Evolutionary conservation across 257 asterid genomes (phyloP).

Genomic region (Echites panduratus): DNA sequence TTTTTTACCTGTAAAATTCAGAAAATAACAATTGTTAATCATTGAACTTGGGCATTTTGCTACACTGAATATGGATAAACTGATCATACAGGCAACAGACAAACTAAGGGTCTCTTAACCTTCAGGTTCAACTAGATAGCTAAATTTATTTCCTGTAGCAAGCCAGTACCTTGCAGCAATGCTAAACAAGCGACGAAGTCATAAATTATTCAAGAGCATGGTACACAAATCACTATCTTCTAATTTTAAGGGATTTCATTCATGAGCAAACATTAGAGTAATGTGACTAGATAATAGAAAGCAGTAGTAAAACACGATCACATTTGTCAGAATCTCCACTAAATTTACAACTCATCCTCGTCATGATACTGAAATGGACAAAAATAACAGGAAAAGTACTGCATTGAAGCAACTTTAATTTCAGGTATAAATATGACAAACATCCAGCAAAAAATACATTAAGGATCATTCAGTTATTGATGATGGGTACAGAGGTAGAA

Average conservation of each 20-base stretch:
- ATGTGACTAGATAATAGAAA: neutral
- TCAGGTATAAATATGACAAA: neutral
- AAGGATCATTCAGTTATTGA: neutral
- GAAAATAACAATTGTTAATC: slow-evolving; percentile 1
- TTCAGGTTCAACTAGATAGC: neutral
- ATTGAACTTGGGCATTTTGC: neutral
- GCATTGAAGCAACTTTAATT: neutral
- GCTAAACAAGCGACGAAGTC: slow-evolving; percentile 1
- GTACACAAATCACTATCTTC: neutral
- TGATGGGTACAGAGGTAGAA: neutral
- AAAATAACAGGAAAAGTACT: neutral
- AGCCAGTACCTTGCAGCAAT: neutral
- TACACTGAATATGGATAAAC: neutral
- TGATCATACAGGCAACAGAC: neutral
- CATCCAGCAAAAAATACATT: neutral
- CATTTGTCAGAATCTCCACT: neutral
- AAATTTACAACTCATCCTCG: neutral
- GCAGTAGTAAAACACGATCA: neutral
- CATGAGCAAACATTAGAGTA: neutral
- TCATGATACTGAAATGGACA: neutral
- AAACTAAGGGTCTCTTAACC: neutral
- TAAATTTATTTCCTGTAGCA: neutral
- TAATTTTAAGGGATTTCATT: neutral
- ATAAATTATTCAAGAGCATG: neutral
- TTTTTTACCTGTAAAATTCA: slow-evolving; percentile 65